Evolutionary conservation across 495 filamentous ascomycete species (phyloP).

Genomic region (Penicillium canescens): DNA sequence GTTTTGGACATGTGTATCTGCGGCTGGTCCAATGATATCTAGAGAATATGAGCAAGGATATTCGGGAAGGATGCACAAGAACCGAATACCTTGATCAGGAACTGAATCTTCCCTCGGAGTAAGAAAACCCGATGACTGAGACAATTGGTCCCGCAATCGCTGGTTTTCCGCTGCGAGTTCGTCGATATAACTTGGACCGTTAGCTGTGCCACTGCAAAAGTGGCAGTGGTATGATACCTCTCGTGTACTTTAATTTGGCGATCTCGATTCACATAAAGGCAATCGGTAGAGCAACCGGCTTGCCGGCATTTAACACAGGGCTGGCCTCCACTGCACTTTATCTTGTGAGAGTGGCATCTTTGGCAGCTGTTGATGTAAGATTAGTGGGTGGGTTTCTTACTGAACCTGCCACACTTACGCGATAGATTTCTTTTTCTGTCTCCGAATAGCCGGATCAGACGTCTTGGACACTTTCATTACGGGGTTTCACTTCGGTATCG

Average conservation of each 20-base stretch:
- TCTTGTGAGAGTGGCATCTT: conserved; percentile 37
- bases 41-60: neutral
- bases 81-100: conserved; percentile 1
- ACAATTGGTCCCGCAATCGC: conserved; percentile 21
- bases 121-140: conserved; percentile 5
- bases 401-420: conserved; percentile 17
- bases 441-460: conserved; percentile 9
- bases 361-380: conserved; percentile 26
- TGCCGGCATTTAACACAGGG: conserved; percentile 34
- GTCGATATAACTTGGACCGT: conserved; percentile 26
- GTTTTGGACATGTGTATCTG: conserved; percentile 24
- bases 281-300: conserved; percentile 24
- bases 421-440: conserved; percentile 30
- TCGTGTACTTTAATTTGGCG: conserved; percentile 36
- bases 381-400: neutral
- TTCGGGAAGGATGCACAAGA: neutral
- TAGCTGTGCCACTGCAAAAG: neutral
- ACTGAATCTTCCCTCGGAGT: neutral
- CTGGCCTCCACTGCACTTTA: conserved; percentile 39
- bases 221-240: conserved; percentile 19
- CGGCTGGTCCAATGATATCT: conserved; percentile 9
- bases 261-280: conserved; percentile 34
- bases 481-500: neutral
- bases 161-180: conserved; percentile 25
- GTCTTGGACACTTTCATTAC: neutral